These are phyloP conservation scores for Lunularia cruciata DNA, from an alignment of 225 moss, liverwort and hornwort species.

Conservation along the genomic window DNA sequence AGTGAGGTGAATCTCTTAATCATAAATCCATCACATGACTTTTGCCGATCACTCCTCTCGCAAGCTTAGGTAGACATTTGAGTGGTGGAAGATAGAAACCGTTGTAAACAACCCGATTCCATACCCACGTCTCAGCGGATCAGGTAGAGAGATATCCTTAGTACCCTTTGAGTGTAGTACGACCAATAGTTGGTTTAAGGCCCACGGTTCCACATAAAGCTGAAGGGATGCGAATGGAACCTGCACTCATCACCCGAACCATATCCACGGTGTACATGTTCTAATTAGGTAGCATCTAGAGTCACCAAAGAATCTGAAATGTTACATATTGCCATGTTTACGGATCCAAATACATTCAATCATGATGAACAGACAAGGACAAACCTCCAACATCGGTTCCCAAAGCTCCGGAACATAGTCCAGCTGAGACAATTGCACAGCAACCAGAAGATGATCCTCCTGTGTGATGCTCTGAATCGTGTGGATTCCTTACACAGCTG, in stretches of 20 bases:
- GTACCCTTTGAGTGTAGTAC: constrained; percentile 79
- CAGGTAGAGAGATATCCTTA: no score
- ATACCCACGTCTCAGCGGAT: no score
- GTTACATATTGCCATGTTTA: background rate
- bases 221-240: constrained; percentile 87
- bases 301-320: background rate
- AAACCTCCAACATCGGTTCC: constrained; percentile 95
- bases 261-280: no score
- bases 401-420: constrained; percentile 83
- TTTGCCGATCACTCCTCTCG: no score
- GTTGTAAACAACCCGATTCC: no score
- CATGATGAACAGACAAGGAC: constrained; percentile 16
- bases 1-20: no score
- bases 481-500: constrained; percentile 88
- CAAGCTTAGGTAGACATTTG: no score
- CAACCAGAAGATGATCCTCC: constrained; percentile 95
- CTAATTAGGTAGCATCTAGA: no score
- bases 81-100: no score
- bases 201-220: constrained; percentile 79
- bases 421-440: constrained; percentile 83
- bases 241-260: constrained; percentile 36
- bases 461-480: constrained; percentile 70
- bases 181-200: constrained; percentile 88
- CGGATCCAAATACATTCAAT: no score
- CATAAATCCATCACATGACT: no score